Evolutionary conservation across 148 eudicot genomes (phyloP).

Genomic region (Rhododendron molle): DNA sequence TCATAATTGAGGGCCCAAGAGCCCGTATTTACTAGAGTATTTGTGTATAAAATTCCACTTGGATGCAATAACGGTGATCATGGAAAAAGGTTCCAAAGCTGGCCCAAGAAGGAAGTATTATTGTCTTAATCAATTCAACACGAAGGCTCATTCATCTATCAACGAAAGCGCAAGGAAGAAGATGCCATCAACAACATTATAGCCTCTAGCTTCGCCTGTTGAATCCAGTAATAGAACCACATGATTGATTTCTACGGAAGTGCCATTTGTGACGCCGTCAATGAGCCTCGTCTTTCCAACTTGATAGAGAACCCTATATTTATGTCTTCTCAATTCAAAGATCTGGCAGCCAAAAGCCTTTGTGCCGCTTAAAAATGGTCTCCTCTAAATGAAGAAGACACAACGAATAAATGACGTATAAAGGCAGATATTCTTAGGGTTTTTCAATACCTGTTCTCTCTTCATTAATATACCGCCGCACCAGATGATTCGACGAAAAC

Average conservation of each 20-base stretch:
- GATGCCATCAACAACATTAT: no score
- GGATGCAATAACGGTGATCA: no score
- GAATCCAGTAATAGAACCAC: neutral
- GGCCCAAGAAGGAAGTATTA: no score
- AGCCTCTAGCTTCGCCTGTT: neutral
- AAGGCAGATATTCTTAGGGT: neutral
- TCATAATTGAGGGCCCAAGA: no score
- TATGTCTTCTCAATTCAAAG: neutral
- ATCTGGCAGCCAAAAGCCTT: neutral
- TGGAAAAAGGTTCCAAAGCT: no score
- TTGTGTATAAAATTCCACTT: no score
- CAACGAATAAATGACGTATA: neutral
- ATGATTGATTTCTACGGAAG: neutral
- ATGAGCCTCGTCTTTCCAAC: neutral
- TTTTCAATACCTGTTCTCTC: constrained; percentile 13
- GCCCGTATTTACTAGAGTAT: no score
- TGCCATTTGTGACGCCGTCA: neutral
- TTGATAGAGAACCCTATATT: neutral
- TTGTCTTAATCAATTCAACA: no score
- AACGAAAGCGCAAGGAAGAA: no score
- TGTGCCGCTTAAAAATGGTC: neutral
- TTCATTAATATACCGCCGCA: neutral
- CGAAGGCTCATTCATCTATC: no score
- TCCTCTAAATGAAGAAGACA: constrained; percentile 5
- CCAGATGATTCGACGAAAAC: constrained; percentile 5